Evolutionary conservation across 192 early-diverging fungal genomes (phyloP).

Genomic region (Coemansia sp.): DNA sequence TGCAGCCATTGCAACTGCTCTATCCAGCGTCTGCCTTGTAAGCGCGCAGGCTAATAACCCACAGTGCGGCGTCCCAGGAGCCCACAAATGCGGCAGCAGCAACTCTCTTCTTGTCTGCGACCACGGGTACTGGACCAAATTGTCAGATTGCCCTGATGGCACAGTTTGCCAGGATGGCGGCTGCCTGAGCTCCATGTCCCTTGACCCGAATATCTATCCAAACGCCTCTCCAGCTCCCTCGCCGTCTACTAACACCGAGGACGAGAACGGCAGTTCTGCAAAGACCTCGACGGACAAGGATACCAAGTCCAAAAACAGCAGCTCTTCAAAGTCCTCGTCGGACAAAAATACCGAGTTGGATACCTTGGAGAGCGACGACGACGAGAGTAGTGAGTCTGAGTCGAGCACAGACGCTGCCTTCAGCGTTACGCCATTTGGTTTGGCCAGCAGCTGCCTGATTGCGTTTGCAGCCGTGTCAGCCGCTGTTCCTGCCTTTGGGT

Average conservation of each 20-base stretch:
- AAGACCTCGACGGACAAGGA: background rate
- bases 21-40: background rate
- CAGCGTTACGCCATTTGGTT: background rate
- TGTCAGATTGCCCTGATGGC: constrained; percentile 9
- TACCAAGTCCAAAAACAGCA: too few relatives aligned
- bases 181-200: background rate
- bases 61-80: background rate
- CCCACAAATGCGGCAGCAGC: background rate
- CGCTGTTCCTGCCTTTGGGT: background rate
- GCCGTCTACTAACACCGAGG: too few relatives aligned
- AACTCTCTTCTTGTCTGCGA: constrained; percentile 1
- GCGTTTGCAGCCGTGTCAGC: background rate
- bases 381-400: background rate
- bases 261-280: too few relatives aligned
- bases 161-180: background rate
- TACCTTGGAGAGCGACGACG: background rate
- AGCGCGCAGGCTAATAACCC: background rate
- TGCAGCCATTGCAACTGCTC: background rate
- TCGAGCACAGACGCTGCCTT: background rate
- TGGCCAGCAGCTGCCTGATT: background rate
- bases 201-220: background rate
- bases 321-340: background rate
- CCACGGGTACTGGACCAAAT: constrained; percentile 1
- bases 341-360: too few relatives aligned
- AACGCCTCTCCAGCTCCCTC: background rate